Conservation (phyloP, 2,329 filamentous ascomycete genomes). For the Trichoderma aggressivum region DNA sequence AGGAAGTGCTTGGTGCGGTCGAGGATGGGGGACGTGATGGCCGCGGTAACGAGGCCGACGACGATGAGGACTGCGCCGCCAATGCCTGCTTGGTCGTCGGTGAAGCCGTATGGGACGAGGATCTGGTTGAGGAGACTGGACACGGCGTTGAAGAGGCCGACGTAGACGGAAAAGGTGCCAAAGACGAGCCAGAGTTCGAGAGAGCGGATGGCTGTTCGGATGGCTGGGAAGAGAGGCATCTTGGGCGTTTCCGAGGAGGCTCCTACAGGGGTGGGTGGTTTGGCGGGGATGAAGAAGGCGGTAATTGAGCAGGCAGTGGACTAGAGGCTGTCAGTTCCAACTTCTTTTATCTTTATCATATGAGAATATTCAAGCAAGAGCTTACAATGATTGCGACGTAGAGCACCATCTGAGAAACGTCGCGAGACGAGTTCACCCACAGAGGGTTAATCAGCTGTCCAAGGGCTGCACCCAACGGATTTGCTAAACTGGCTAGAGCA, state of each 20-base stretch:
- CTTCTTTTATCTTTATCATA: not conserved
- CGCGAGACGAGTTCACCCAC: conserved; percentile 59
- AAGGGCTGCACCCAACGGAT: conserved; percentile 84
- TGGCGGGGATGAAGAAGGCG: conserved; percentile 74
- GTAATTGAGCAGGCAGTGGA: conserved; percentile 58
- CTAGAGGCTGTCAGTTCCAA: conserved; percentile 22
- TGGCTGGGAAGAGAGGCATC: conserved; percentile 48
- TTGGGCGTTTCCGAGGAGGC: conserved; percentile 62
- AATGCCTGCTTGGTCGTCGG: conserved; percentile 80
- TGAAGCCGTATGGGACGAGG: conserved; percentile 79
- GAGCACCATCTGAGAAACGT: conserved; percentile 78
- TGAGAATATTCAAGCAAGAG: no score
- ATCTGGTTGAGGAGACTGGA: conserved; percentile 90
- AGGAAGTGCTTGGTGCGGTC: conserved; percentile 83
- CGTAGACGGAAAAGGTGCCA: conserved; percentile 77
- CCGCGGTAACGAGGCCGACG: conserved; percentile 75
- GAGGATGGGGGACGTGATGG: conserved; percentile 74
- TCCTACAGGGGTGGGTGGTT: conserved; percentile 73
- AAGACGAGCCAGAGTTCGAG: conserved; percentile 77
- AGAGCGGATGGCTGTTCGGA: conserved; percentile 52
- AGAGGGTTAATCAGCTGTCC: conserved; percentile 84
- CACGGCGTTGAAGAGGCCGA: conserved; percentile 90
- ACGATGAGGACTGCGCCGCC: conserved; percentile 86
- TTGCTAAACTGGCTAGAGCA: conserved; percentile 78
- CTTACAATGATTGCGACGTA: conserved; percentile 83